Conservation (phyloP, 2,329 filamentous ascomycete genomes). For the Colletotrichum sp. region DNA sequence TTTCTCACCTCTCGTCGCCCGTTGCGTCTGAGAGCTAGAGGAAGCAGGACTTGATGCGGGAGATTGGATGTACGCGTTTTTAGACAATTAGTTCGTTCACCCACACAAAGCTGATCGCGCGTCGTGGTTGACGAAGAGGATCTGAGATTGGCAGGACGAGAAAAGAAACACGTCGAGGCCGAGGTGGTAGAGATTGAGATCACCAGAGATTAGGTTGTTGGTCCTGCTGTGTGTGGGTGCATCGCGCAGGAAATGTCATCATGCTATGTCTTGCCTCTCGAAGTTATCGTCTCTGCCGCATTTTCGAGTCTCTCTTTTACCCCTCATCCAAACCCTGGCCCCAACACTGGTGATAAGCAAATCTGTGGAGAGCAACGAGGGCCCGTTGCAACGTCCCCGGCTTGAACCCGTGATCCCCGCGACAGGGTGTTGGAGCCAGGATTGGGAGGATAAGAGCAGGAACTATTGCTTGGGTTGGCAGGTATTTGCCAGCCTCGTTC, state of each 20-base stretch:
- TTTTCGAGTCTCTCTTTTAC: background rate
- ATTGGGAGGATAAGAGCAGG: background rate
- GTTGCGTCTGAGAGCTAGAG: background rate
- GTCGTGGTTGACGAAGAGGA: background rate
- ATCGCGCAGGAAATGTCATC: background rate
- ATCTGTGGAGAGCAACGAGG: background rate
- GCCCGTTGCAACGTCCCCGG: background rate
- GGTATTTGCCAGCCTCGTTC: background rate
- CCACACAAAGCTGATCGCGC: background rate
- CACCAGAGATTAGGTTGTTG: background rate
- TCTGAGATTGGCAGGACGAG: background rate
- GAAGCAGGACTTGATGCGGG: background rate
- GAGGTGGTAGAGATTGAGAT: background rate
- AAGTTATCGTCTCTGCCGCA: background rate
- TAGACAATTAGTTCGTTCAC: background rate
- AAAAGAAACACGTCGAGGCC: background rate
- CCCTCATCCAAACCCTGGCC: background rate
- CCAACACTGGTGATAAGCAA: background rate
- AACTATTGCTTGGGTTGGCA: background rate
- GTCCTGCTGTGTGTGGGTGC: background rate
- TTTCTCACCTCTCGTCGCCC: background rate
- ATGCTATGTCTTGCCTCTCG: background rate
- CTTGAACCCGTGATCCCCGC: background rate
- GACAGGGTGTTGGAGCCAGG: background rate
- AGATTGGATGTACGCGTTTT: background rate